Evolutionary conservation across 495 filamentous ascomycete genomes (phyloP).

Genomic region (Penicillium cinerascens): DNA sequence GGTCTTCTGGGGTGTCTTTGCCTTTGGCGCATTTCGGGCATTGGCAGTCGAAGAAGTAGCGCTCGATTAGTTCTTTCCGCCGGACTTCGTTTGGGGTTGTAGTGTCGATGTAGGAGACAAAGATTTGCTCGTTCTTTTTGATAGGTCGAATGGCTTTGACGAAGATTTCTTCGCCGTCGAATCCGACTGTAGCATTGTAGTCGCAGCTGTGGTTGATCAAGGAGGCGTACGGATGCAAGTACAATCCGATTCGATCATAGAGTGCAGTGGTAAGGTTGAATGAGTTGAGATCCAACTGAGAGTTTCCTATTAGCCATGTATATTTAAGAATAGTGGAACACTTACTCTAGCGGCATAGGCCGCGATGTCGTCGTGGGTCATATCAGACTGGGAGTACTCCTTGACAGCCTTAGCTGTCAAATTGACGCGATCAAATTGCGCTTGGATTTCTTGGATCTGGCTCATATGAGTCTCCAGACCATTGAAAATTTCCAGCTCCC

Average conservation of each 20-base stretch:
- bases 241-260: conserved; percentile 59
- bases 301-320: neutral
- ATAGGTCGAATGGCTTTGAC: conserved; percentile 48
- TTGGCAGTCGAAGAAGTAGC: conserved; percentile 64
- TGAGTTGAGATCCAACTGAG: conserved; percentile 52
- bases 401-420: conserved; percentile 53
- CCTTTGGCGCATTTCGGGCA: conserved; percentile 53
- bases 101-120: conserved; percentile 65
- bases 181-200: conserved; percentile 62
- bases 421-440: conserved; percentile 46
- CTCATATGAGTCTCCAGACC: conserved; percentile 47
- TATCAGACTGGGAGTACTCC: conserved; percentile 44
- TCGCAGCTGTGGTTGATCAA: conserved; percentile 69
- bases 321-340: neutral
- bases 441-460: conserved; percentile 35
- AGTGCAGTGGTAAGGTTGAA: conserved; percentile 57
- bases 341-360: conserved; percentile 45
- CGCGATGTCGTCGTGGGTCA: conserved; percentile 37
- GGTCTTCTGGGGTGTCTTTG: conserved; percentile 20
- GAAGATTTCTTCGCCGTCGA: conserved; percentile 50
- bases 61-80: conserved; percentile 48
- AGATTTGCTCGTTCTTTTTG: conserved; percentile 56
- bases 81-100: conserved; percentile 48
- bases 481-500: conserved; percentile 40
- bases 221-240: conserved; percentile 54